These are phyloP conservation scores for Pichia sp. DNA, from an alignment of 1,139 yeast genomes.

Conservation along the genomic window DNA sequence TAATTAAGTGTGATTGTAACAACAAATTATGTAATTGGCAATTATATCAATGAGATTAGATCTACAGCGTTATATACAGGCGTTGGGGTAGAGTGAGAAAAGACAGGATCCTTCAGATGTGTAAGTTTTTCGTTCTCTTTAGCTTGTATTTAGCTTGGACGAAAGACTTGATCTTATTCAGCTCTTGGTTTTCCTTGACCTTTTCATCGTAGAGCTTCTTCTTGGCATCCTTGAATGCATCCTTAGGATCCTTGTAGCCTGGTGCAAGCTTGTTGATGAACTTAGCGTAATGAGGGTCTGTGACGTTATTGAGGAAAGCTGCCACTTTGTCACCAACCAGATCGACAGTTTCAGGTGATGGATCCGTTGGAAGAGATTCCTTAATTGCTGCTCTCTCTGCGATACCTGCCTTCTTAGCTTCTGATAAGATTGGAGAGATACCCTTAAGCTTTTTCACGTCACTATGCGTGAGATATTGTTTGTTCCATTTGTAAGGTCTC, in stretches of 20 bases:
- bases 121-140: constrained; percentile 14
- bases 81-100: neutral
- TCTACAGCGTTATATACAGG: neutral
- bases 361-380: constrained; percentile 38
- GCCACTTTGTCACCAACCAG: constrained; percentile 67
- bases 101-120: constrained; percentile 4
- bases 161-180: constrained; percentile 16
- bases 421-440: constrained; percentile 76
- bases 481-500: constrained; percentile 47
- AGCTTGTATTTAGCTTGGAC: constrained; percentile 17
- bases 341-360: constrained; percentile 61
- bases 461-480: constrained; percentile 46
- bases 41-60: too few relatives aligned
- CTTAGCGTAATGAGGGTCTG: constrained; percentile 25
- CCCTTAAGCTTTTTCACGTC: constrained; percentile 59
- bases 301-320: constrained; percentile 36
- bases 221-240: constrained; percentile 12
- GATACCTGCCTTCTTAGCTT: constrained; percentile 54
- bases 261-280: constrained; percentile 25
- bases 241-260: constrained; percentile 16
- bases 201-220: constrained; percentile 14
- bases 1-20: too few relatives aligned
- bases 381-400: constrained; percentile 48
- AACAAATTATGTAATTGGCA: too few relatives aligned
- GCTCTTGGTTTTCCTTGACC: constrained; percentile 18